Evolutionary conservation across 2,329 filamentous ascomycete species (phyloP).

Genomic region (Chaetomiaceae sp.): DNA sequence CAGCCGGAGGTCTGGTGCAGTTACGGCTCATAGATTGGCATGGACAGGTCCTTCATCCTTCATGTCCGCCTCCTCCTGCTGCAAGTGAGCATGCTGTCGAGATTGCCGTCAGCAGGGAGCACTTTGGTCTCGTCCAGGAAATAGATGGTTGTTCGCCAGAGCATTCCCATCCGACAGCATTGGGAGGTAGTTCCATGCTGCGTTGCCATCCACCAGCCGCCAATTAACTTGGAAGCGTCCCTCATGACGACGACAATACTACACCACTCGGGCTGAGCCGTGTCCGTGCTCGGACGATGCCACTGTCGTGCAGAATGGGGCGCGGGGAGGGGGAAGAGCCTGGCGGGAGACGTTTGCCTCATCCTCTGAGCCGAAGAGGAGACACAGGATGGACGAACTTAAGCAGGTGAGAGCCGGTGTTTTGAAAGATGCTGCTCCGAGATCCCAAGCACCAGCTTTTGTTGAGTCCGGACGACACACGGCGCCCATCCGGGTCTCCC

Average conservation of each 20-base stretch:
- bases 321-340: conserved; percentile 1
- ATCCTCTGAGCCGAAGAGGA: too few relatives aligned
- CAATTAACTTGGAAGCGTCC: conserved; percentile 23
- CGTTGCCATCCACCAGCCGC: conserved; percentile 14
- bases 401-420: too few relatives aligned
- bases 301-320: conserved; percentile 12
- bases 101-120: conserved; percentile 16
- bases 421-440: too few relatives aligned
- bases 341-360: too few relatives aligned
- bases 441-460: too few relatives aligned
- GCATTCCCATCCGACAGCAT: conserved; percentile 19
- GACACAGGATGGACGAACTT: too few relatives aligned
- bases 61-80: conserved; percentile 5
- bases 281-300: conserved; percentile 23
- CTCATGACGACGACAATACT: conserved; percentile 26
- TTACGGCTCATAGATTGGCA: conserved; percentile 14
- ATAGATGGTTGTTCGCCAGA: conserved; percentile 18
- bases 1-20: conserved; percentile 9
- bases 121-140: conserved; percentile 14
- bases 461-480: too few relatives aligned
- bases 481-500: too few relatives aligned
- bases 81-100: conserved; percentile 7
- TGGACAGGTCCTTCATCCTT: not conserved
- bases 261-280: conserved; percentile 27
- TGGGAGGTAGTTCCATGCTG: conserved; percentile 16